Evolutionary conservation across 2,329 filamentous ascomycete genomes (phyloP), one percentile per base, ranked within the genome.

Genomic region (Aspergillus pseudoviridinutans): DNA sequence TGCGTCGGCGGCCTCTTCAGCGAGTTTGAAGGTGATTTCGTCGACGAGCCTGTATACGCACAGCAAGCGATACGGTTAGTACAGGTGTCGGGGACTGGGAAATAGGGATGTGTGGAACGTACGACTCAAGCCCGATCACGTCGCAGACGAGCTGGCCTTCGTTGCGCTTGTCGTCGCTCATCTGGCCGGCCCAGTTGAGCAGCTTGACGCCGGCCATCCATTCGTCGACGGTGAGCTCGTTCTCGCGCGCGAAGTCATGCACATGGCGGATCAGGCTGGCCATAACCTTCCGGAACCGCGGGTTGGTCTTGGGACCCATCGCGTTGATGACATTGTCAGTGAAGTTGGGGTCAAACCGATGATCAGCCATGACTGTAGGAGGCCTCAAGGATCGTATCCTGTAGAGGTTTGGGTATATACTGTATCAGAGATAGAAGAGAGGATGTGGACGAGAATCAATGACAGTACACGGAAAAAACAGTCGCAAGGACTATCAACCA

Each of bases 281-380:
- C 74, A 83, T 78, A 64, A 93, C 81, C 67, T 85, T 78, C 58
- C 87, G 83, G 70, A 88, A 82, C 55, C 90, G 82, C 52, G 87
- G 85, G 25, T 81, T 79, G 9, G 86, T 85, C 68, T 90, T 87
- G 61, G 88, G 86, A 54, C 88, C 86, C 79, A 90, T 92, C 61
- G 87, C 83, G 60, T 89, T 82, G 72, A 92, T 83, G 77, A 92
- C 88, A 74, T 86, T 83, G 66, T 88, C 79, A 54, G 90, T 93
- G 66, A 83, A 75, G 59, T 72, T 71, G 51, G 79, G 79, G 61
- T 81, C 76, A 66, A 79, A 73, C 32, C 70, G 65, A 58, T 70
- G 68, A 41, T 65, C 60, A 25, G 70, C 64, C 64, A 72, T 65
- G 54, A 57, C 66, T 59, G 17, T 7, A 38, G 20, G 49, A 25